Evolutionary conservation across 371 early-diverging fungal genomes (phyloP).

Genomic region (Funneliformis caledonium): DNA sequence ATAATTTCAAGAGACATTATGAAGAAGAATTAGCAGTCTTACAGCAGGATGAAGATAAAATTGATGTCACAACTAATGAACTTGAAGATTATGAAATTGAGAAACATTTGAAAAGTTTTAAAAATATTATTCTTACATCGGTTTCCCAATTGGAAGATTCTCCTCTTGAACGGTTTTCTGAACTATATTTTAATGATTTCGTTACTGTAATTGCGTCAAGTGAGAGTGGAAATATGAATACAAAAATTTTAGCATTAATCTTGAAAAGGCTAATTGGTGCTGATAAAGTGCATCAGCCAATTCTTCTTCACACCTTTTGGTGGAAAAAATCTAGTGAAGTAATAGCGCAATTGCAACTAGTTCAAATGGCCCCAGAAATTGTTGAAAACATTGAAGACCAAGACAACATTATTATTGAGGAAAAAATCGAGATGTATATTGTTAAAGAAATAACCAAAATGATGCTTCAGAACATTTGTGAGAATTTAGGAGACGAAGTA

Average conservation of each 20-base stretch:
- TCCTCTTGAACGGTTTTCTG: neutral
- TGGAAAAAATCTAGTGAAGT: constrained; percentile 24
- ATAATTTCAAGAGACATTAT: constrained; percentile 39
- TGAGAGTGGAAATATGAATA: neutral
- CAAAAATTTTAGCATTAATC: neutral
- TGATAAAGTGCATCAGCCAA: constrained; percentile 18
- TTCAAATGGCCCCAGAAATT: constrained; percentile 9
- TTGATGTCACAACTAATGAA: constrained; percentile 28
- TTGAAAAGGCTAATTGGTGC: neutral
- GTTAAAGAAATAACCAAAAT: neutral
- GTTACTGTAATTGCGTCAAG: constrained; percentile 12
- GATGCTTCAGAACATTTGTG: neutral
- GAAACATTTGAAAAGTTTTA: neutral
- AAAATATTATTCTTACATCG: constrained; percentile 6
- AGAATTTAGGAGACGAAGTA: neutral
- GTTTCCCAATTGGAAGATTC: neutral
- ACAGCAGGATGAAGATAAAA: neutral
- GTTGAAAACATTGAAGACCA: neutral
- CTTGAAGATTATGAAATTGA: neutral
- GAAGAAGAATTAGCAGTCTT: constrained; percentile 8
- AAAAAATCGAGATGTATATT: neutral
- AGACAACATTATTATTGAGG: too few species aligned
- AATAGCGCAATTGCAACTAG: constrained; percentile 29
- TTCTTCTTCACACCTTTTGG: constrained; percentile 27
- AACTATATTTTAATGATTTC: constrained; percentile 25